Evolutionary conservation across 2,329 filamentous ascomycete genomes (phyloP).

Genomic region (Proliferodiscus dingleyae): DNA sequence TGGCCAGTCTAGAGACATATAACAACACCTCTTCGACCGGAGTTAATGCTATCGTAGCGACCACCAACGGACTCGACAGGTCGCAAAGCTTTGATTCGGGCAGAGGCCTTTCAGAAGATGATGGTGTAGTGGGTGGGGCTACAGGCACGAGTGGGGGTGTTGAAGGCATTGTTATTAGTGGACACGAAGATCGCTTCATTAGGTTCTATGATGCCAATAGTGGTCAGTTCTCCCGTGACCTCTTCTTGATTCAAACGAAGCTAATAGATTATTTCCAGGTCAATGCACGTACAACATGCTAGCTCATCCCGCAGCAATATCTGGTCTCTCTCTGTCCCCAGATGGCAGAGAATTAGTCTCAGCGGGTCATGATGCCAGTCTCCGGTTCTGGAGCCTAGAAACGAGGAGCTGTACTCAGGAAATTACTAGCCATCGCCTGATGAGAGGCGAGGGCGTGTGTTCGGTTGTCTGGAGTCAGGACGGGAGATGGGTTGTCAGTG

Average conservation of each 20-base stretch:
- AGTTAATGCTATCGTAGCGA: constrained; percentile 88
- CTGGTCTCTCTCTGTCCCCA: constrained; percentile 83
- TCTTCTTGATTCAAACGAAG: not conserved
- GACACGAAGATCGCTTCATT: constrained; percentile 94
- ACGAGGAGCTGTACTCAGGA: constrained; percentile 95
- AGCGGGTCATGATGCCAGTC: constrained; percentile 88
- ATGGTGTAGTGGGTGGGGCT: constrained; percentile 74
- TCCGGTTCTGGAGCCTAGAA: constrained; percentile 96
- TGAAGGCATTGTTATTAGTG: constrained; percentile 91
- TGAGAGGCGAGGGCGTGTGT: constrained; percentile 95
- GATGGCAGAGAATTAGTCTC: constrained; percentile 93
- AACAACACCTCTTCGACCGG: constrained; percentile 77
- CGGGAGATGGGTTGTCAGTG: constrained; percentile 89
- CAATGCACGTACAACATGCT: constrained; percentile 99
- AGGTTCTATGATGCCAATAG: constrained; percentile 98
- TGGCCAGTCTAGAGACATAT: constrained; percentile 93
- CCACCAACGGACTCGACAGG: constrained; percentile 73
- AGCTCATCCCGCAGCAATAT: constrained; percentile 89
- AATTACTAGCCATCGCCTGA: constrained; percentile 85
- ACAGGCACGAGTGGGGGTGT: constrained; percentile 75
- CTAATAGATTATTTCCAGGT: constrained; percentile 52
- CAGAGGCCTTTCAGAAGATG: constrained; percentile 60
- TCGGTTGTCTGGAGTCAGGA: constrained; percentile 94
- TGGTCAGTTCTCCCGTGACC: constrained; percentile 57
- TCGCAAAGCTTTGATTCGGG: constrained; percentile 55